These are phyloP conservation scores for Medicago arabica DNA, from an alignment of 306 rosid species.

Conservation along the genomic window DNA sequence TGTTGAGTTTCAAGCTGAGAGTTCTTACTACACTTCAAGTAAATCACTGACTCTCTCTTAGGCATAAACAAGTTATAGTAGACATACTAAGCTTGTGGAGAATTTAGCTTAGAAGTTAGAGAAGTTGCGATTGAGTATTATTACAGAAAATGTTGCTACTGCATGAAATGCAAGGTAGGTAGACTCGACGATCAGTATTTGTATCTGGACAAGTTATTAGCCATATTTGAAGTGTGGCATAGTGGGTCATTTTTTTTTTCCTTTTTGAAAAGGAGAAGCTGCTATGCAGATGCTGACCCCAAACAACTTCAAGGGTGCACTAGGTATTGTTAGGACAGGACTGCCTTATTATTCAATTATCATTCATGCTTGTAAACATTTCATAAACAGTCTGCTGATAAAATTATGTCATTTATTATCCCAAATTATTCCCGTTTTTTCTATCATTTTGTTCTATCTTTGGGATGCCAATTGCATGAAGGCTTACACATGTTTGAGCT, in stretches of 20 bases:
- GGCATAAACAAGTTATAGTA: conserved; percentile 49
- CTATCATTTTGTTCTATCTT: neutral
- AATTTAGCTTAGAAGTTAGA: conserved; percentile 47
- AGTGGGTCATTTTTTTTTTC: conserved; percentile 16
- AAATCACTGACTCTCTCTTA: conserved; percentile 43
- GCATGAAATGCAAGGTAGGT: conserved; percentile 40
- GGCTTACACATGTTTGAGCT: neutral
- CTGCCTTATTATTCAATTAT: conserved; percentile 31
- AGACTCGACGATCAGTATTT: conserved; percentile 39
- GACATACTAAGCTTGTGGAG: conserved; percentile 35
- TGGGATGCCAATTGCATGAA: conserved; percentile 7
- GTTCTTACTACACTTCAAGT: conserved; percentile 54
- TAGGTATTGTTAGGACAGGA: conserved; percentile 29
- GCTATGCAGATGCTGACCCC: conserved; percentile 42
- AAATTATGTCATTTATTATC: conserved; percentile 27
- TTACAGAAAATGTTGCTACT: conserved; percentile 44
- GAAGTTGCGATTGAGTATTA: conserved; percentile 26
- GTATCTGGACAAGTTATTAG: conserved; percentile 36
- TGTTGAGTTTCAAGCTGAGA: conserved; percentile 47
- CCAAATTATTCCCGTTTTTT: neutral
- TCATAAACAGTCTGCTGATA: conserved; percentile 30
- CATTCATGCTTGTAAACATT: conserved; percentile 50
- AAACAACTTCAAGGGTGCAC: conserved; percentile 40
- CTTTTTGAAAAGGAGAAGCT: conserved; percentile 23
- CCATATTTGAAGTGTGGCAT: conserved; percentile 45